These are phyloP conservation scores for Penicillium sp. DNA, from an alignment of 2,329 filamentous ascomycete species.

Conservation along the genomic window DNA sequence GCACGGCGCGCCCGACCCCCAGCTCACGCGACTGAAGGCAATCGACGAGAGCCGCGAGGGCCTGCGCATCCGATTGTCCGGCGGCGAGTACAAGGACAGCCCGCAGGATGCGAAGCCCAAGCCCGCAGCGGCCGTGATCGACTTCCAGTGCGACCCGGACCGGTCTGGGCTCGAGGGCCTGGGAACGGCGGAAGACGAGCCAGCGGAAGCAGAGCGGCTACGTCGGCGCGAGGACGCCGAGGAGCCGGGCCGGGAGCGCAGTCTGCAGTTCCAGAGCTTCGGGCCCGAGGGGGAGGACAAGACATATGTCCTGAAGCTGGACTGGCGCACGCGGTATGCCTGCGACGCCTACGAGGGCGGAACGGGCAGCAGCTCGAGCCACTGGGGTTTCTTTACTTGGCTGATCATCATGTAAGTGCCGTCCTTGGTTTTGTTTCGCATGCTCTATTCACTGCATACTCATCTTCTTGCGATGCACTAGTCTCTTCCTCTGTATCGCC, in stretches of 20 bases:
- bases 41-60: conserved; percentile 68
- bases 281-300: conserved; percentile 55
- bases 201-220: conserved; percentile 29
- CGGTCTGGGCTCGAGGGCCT: conserved; percentile 67
- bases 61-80: conserved; percentile 65
- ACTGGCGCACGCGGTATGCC: conserved; percentile 84
- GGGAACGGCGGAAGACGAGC: conserved; percentile 23
- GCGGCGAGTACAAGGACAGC: conserved; percentile 46
- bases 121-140: conserved; percentile 62
- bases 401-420: conserved; percentile 79
- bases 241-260: conserved; percentile 45
- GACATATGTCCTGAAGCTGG: conserved; percentile 67
- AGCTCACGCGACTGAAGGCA: conserved; percentile 64
- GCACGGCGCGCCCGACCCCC: conserved; percentile 54
- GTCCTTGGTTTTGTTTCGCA: not conserved
- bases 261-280: conserved; percentile 75
- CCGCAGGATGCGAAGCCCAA: conserved; percentile 59
- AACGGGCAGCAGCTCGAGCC: conserved; percentile 46
- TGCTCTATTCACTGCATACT: not conserved
- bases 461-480: conserved; percentile 46
- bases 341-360: conserved; percentile 62
- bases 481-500: conserved; percentile 78
- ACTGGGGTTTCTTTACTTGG: conserved; percentile 98
- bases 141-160: conserved; percentile 76
- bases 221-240: conserved; percentile 24